Evolutionary conservation across 2,329 filamentous ascomycete genomes (phyloP).

Genomic region (Colletotrichum orbiculare): DNA sequence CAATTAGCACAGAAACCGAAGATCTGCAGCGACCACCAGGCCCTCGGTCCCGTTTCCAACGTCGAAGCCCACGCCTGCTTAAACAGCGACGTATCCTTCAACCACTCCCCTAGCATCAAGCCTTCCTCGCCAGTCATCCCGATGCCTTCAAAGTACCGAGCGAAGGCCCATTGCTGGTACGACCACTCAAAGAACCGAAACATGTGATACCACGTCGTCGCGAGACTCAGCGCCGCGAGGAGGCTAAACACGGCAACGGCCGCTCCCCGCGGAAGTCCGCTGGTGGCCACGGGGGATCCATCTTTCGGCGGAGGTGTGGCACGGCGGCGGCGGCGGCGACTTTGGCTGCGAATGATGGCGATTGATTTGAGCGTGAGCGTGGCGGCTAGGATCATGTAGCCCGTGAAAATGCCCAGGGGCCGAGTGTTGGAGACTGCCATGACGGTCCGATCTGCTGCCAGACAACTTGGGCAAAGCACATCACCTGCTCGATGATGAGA

Average conservation of each 20-base stretch:
- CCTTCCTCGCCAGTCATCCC: constrained; percentile 8
- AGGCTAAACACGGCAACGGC: constrained; percentile 37
- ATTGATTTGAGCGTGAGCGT: constrained; percentile 37
- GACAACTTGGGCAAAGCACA: not conserved
- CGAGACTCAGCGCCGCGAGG: constrained; percentile 41
- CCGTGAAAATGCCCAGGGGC: constrained; percentile 39
- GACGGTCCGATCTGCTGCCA: not conserved
- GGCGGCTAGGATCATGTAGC: constrained; percentile 39
- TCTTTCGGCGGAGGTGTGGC: not conserved
- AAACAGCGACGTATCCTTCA: constrained; percentile 43
- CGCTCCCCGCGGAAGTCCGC: not conserved
- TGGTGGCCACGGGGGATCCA: not conserved
- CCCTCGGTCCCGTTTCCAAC: constrained; percentile 38
- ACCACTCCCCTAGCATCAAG: constrained; percentile 40
- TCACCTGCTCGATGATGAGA: not conserved
- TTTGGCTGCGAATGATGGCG: constrained; percentile 30
- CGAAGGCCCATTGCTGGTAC: constrained; percentile 34
- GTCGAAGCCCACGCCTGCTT: constrained; percentile 43
- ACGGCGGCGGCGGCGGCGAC: not conserved
- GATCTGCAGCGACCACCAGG: constrained; percentile 44
- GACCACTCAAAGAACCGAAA: constrained; percentile 42
- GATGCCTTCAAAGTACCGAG: not conserved
- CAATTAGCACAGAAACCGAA: constrained; percentile 43
- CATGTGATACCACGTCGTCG: constrained; percentile 43
- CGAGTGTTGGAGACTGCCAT: constrained; percentile 35